Evolutionary conservation across 2,329 filamentous ascomycete species (phyloP).

Genomic region (Didymella arachidicola): DNA sequence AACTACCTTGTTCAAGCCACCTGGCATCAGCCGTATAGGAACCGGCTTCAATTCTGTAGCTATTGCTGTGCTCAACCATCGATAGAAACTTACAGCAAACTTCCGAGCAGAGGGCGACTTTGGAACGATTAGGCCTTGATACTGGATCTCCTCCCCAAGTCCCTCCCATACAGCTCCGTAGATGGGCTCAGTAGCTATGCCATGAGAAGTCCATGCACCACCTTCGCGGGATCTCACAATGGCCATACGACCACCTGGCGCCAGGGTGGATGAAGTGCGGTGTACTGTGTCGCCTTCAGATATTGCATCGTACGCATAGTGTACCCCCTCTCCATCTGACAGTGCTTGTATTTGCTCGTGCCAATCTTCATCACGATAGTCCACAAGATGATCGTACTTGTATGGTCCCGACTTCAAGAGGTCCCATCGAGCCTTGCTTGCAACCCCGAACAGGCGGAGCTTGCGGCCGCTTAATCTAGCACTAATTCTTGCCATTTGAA

Average conservation of each 20-base stretch:
- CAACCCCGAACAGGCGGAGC: constrained; percentile 37
- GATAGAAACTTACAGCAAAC: neutral
- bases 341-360: constrained; percentile 36
- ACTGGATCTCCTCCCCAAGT: constrained; percentile 52
- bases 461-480: constrained; percentile 24
- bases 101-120: constrained; percentile 18
- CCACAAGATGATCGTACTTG: constrained; percentile 50
- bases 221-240: constrained; percentile 43
- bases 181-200: constrained; percentile 43
- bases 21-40: neutral
- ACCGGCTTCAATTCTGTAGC: neutral
- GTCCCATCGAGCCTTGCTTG: constrained; percentile 33
- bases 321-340: constrained; percentile 38
- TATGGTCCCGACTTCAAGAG: constrained; percentile 48
- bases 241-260: constrained; percentile 34
- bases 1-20: neutral
- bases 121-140: constrained; percentile 43
- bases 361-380: constrained; percentile 52
- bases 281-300: constrained; percentile 52
- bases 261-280: constrained; percentile 38
- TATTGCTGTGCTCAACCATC: neutral
- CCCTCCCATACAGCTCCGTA: constrained; percentile 52
- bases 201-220: constrained; percentile 39
- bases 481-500: constrained; percentile 40
- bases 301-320: constrained; percentile 53